phyloP scores from a whole-genome alignment of 805 yeast genomes.

The Komagataella mondaviorum region DNA sequence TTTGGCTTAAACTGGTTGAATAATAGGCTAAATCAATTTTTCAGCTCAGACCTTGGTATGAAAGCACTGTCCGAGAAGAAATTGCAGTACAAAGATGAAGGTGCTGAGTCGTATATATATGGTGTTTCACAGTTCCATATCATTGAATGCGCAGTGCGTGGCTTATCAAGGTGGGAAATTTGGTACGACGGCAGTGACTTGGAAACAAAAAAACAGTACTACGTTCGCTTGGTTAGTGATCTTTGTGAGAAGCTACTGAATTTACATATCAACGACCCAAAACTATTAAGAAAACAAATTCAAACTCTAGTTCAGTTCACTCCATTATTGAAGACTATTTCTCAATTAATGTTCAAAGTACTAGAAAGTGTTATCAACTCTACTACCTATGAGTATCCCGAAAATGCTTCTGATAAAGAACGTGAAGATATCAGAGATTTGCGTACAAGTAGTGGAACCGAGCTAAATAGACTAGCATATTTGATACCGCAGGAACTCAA shows the following conservation, averaged over 20 bases:
- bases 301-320: conserved; percentile 93
- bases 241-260: conserved; percentile 65
- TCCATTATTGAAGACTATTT: conserved; percentile 70
- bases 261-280: conserved; percentile 68
- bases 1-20: conserved; percentile 78
- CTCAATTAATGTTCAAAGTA: conserved; percentile 64
- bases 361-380: conserved; percentile 77
- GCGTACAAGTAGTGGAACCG: conserved; percentile 88
- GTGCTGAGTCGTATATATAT: conserved; percentile 53
- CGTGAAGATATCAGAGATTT: conserved; percentile 76
- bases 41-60: conserved; percentile 55
- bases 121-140: conserved; percentile 76
- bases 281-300: conserved; percentile 68
- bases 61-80: conserved; percentile 43
- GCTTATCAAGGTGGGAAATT: conserved; percentile 88
- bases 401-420: conserved; percentile 51
- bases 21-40: conserved; percentile 55
- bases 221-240: conserved; percentile 44
- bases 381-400: conserved; percentile 72
- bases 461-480: conserved; percentile 83
- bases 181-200: conserved; percentile 63
- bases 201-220: conserved; percentile 35
- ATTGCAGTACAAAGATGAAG: conserved; percentile 40
- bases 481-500: conserved; percentile 87
- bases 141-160: conserved; percentile 82